These are phyloP conservation scores for Rickenella mellea DNA, from an alignment of 768 basidiomycete species.

Conservation along the genomic window DNA sequence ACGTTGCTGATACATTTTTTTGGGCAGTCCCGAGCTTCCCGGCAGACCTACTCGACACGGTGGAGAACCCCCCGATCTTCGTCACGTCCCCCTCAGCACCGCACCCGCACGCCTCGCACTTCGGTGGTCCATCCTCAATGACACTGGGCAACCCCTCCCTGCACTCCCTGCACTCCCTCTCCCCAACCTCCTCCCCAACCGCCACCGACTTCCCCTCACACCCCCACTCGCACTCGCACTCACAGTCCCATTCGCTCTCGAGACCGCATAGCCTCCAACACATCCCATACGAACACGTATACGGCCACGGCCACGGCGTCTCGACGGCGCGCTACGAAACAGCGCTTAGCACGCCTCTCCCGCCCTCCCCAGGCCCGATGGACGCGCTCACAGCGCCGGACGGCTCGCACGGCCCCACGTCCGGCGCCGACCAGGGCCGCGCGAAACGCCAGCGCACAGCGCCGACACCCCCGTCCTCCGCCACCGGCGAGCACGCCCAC, in stretches of 20 bases:
- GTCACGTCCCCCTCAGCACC: slow-evolving; percentile 55
- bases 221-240: slow-evolving; percentile 12
- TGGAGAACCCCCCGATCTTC: slow-evolving; percentile 39
- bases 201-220: slow-evolving; percentile 31
- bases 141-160: slow-evolving; percentile 28
- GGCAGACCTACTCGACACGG: slow-evolving; percentile 40
- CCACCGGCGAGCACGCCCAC: slow-evolving; percentile 6
- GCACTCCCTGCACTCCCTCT: slow-evolving; percentile 38
- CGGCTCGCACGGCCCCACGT: neutral
- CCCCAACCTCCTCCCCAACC: slow-evolving; percentile 45
- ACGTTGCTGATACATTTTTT: slow-evolving; percentile 1
- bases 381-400: slow-evolving; percentile 20
- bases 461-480: slow-evolving; percentile 9
- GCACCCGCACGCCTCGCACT: slow-evolving; percentile 26
- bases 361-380: slow-evolving; percentile 22
- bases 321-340: slow-evolving; percentile 18
- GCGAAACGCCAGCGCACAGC: slow-evolving; percentile 47
- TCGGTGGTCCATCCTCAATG: slow-evolving; percentile 20
- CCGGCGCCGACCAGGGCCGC: neutral
- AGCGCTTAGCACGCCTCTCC: slow-evolving; percentile 17
- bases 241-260: slow-evolving; percentile 35
- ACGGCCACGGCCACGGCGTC: slow-evolving; percentile 5
- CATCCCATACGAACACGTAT: slow-evolving; percentile 21
- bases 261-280: slow-evolving; percentile 57
- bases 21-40: slow-evolving; percentile 19